Conservation (phyloP, 2,329 filamentous ascomycete genomes). For the Botrytis tulipae region DNA sequence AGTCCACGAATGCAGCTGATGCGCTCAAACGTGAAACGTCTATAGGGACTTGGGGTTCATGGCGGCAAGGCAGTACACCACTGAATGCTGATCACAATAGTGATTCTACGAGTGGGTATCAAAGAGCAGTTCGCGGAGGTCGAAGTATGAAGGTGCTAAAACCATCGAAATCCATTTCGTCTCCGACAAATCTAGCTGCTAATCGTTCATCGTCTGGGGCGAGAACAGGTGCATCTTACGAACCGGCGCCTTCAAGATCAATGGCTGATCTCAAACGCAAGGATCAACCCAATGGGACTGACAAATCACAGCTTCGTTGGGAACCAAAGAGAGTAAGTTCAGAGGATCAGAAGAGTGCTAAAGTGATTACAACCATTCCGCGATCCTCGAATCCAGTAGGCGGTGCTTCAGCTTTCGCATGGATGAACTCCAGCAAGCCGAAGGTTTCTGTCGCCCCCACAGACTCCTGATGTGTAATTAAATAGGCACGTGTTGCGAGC, state of each 20-base stretch:
- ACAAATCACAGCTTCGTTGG: constrained; percentile 45
- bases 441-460: constrained; percentile 27
- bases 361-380: constrained; percentile 41
- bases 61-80: constrained; percentile 54
- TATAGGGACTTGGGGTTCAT: constrained; percentile 67
- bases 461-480: constrained; percentile 14
- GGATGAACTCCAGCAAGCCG: constrained; percentile 63
- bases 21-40: constrained; percentile 45
- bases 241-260: constrained; percentile 45
- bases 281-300: constrained; percentile 46
- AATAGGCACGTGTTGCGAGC: neutral
- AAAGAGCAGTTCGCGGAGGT: constrained; percentile 63
- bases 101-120: constrained; percentile 52
- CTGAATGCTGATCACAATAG: constrained; percentile 29
- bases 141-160: constrained; percentile 90
- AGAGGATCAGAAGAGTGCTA: constrained; percentile 37
- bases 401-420: constrained; percentile 89
- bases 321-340: constrained; percentile 50
- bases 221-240: constrained; percentile 52
- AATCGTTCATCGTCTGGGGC: constrained; percentile 42
- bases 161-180: constrained; percentile 64
- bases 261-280: constrained; percentile 55
- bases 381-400: constrained; percentile 79
- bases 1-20: constrained; percentile 23
- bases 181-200: constrained; percentile 44